These are phyloP conservation scores for Yarrowia phangngaensis DNA, from an alignment of 805 yeast species.

Conservation along the genomic window DNA sequence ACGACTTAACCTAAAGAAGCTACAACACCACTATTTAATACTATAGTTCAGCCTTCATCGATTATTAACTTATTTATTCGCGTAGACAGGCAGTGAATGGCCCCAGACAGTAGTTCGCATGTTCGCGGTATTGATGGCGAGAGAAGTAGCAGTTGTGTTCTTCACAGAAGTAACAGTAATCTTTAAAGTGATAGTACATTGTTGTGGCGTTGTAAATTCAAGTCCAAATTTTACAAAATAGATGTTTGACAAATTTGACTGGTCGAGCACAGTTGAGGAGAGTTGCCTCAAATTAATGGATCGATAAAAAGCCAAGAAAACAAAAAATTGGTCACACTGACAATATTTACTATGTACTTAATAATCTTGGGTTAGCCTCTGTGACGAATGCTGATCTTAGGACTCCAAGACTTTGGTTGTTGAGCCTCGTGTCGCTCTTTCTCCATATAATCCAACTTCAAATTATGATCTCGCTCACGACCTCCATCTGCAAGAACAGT, in stretches of 20 bases:
- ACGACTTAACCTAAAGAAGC: too few species aligned
- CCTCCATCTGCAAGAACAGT: conserved; percentile 21
- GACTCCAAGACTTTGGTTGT: background rate
- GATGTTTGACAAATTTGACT: too few species aligned
- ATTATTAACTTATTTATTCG: background rate
- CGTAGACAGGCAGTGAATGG: background rate
- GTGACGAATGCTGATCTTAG: background rate
- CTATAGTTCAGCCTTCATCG: too few species aligned
- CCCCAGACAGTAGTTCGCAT: background rate
- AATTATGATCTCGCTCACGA: conserved; percentile 3
- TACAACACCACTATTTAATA: too few species aligned
- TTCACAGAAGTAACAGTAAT: too few species aligned
- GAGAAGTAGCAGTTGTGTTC: background rate
- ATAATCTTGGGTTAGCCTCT: background rate
- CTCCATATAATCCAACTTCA: conserved; percentile 22
- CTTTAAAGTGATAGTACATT: too few species aligned
- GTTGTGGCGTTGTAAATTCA: too few species aligned
- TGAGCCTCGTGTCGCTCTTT: background rate
- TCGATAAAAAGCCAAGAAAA: background rate
- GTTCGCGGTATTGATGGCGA: background rate
- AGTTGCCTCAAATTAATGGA: background rate
- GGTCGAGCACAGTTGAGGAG: background rate
- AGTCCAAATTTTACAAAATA: too few species aligned
- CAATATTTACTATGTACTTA: conserved; percentile 16
- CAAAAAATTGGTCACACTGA: background rate